Evolutionary conservation across 345 rosid genomes (phyloP), one percentile per base, ranked within the genome.

Genomic region (Lepidium aucheri): DNA sequence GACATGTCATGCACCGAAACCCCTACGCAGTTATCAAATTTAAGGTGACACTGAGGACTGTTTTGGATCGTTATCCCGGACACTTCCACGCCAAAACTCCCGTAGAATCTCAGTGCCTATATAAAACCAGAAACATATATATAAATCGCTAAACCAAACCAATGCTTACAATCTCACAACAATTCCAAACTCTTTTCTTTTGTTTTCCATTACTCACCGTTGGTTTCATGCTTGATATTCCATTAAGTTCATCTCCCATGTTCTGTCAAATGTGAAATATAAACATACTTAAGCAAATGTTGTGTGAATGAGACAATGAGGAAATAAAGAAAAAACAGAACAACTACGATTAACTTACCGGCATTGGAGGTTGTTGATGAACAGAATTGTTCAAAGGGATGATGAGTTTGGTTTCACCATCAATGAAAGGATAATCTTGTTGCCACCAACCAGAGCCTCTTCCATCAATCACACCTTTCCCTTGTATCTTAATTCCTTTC

Each of bases 31-130:
- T 87, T 78, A 67, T 95, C 97, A 35, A 95, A 95, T 78, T 95
- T 91, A 77, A 95, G 97, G 71, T 95, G 99, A 81, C 93, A 91
- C 41, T 86, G 99, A 10, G 96, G 99, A 72, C 99, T 95, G 86
- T 89, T 91, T 68, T 81, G 95, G 62, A 95, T 89, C 50, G 78
- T 91, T 63, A 95, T 91, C 45, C 99, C 98, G 4, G 86, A 78
- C 72, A 95, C 97, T 6, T 91, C 85, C 51, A 80, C 90, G 53
- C 85, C 88, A 46, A 79, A 67, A 68, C 99, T 95, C 67, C 99
- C 99, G 13, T 80, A 95, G 77, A 95, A 91, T 77, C 99, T 73
- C 40, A 95, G 75, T 53, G 99, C 99, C 99, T 94, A 79, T 32
- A 39, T 0, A 67, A 57, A 60, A 66, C 60, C 51, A 68, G 12